A percentile compares a stretch with the other conserved stretches of the same genome.
These are phyloP conservation scores for Parachaetomium inaequale DNA, from an alignment of 495 filamentous ascomycete species.

Conservation along the genomic window DNA sequence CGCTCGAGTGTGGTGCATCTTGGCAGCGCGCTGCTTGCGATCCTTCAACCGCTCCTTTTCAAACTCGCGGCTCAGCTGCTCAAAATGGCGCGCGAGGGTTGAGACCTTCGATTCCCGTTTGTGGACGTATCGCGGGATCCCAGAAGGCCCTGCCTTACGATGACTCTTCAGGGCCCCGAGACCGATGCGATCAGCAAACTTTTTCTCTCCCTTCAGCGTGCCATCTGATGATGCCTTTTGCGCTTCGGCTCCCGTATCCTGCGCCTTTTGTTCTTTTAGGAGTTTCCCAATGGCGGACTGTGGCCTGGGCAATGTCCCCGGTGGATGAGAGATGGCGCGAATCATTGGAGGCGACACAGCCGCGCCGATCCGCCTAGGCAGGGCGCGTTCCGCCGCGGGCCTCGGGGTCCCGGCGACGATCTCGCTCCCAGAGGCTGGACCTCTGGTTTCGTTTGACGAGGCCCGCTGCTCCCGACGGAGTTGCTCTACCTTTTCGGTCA, in stretches of 20 bases:
- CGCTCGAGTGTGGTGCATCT: conserved; percentile 72
- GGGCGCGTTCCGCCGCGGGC: conserved; percentile 37
- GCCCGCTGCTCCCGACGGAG: conserved; percentile 43
- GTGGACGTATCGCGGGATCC: conserved; percentile 83
- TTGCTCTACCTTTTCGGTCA: conserved; percentile 51
- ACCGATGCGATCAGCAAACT: conserved; percentile 63
- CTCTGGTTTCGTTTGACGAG: conserved; percentile 28
- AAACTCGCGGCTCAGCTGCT: conserved; percentile 93
- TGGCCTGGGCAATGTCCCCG: conserved; percentile 31
- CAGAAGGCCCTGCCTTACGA: conserved; percentile 62
- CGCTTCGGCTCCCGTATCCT: conserved; percentile 27
- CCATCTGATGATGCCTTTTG: conserved; percentile 29
- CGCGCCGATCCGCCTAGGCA: conserved; percentile 40
- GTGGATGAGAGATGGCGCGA: conserved; percentile 70
- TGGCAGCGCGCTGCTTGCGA: conserved; percentile 74
- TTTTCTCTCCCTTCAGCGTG: conserved; percentile 60
- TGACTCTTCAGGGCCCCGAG: conserved; percentile 57
- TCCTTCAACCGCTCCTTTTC: conserved; percentile 91
- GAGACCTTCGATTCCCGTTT: conserved; percentile 73
- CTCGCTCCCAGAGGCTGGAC: conserved; percentile 13
- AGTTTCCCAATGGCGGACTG: conserved; percentile 35
- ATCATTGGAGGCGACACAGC: conserved; percentile 60
- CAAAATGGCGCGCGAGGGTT: conserved; percentile 88
- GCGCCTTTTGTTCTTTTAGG: conserved; percentile 37
- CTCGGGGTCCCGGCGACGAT: conserved; percentile 13